A percentile compares a stretch with the other conserved stretches of the same genome.
These are phyloP conservation scores for Tuber aestivum DNA, from an alignment of 495 filamentous ascomycete genomes.

Conservation along the genomic window DNA sequence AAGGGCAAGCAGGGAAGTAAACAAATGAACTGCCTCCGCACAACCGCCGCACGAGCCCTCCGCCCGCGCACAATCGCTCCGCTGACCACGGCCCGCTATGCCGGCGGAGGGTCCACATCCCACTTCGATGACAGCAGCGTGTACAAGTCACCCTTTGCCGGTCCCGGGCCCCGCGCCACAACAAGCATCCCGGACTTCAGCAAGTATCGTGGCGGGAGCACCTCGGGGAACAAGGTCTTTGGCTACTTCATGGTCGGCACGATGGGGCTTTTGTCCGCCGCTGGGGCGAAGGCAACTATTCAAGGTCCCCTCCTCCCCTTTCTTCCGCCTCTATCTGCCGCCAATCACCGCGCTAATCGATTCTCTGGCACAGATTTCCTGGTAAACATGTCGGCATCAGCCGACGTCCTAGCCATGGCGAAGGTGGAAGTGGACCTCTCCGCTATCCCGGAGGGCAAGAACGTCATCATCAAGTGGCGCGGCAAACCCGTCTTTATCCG, in stretches of 20 bases:
- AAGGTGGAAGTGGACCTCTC: constrained; percentile 96
- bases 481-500: constrained; percentile 99
- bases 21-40: constrained; percentile 38
- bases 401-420: constrained; percentile 96
- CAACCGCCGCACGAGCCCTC: constrained; percentile 23
- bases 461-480: constrained; percentile 99
- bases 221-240: constrained; percentile 74
- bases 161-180: constrained; percentile 44
- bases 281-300: constrained; percentile 93
- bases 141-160: constrained; percentile 42
- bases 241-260: constrained; percentile 97
- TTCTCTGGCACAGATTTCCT: constrained; percentile 70
- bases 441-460: constrained; percentile 97
- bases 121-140: constrained; percentile 22
- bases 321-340: neutral
- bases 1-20: neutral
- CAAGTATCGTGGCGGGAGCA: constrained; percentile 70
- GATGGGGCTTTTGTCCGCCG: constrained; percentile 80
- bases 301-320: constrained; percentile 59
- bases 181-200: constrained; percentile 81
- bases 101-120: constrained; percentile 29
- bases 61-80: constrained; percentile 30
- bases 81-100: constrained; percentile 15
- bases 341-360: neutral
- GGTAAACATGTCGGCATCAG: constrained; percentile 98